phyloP scores from a whole-genome alignment of 352 stramenopile species.

The Blastocystis sp. region DNA sequence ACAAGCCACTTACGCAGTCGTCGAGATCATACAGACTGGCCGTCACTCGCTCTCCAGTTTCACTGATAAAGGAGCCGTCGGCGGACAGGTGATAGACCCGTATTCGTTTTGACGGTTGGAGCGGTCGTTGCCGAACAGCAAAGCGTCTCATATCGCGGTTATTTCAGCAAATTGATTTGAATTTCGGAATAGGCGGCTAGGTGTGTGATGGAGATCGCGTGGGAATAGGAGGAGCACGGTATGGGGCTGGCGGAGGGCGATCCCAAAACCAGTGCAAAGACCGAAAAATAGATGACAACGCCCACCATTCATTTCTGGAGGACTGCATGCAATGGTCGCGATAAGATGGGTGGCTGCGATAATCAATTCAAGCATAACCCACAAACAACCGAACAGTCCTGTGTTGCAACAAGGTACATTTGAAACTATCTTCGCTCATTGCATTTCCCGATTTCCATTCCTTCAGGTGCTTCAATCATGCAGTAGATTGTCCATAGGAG shows the following conservation, averaged over 20 bases:
- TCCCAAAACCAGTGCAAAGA: neutral
- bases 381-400: too few species aligned
- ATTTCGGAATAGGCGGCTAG: neutral
- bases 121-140: conserved; percentile 61
- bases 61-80: conserved; percentile 42
- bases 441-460: too few species aligned
- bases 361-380: neutral
- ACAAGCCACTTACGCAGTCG: conserved; percentile 44
- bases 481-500: too few species aligned
- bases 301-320: conserved; percentile 19
- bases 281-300: conserved; percentile 48
- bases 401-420: too few species aligned
- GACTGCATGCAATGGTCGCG: neutral
- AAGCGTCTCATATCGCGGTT: conserved; percentile 38
- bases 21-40: conserved; percentile 45
- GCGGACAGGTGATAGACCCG: conserved; percentile 51
- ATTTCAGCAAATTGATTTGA: neutral
- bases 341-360: neutral
- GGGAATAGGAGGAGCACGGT: neutral
- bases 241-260: neutral
- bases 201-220: neutral
- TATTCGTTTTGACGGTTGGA: conserved; percentile 57
- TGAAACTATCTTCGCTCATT: too few species aligned
- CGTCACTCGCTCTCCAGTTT: conserved; percentile 44
- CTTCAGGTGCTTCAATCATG: too few species aligned